phyloP scores from a whole-genome alignment of 1,284 basidiomycete genomes.

The Thelephora terrestris region DNA sequence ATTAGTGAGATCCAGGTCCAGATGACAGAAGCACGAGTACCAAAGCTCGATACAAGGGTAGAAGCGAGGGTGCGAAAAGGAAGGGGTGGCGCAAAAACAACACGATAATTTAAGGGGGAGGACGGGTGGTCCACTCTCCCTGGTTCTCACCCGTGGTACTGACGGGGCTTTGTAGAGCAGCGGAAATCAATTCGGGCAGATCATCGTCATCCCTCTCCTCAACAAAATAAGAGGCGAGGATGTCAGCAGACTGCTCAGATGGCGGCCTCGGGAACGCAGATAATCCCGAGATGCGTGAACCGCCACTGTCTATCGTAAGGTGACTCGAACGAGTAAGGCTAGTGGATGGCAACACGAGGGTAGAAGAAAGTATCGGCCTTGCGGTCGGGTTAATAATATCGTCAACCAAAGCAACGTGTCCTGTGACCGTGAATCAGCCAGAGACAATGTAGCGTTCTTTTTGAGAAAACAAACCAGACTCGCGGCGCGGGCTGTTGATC shows the following conservation, averaged over 20 bases:
- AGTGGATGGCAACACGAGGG: conserved; percentile 21
- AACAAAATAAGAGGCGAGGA: no score
- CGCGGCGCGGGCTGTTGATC: conserved; percentile 27
- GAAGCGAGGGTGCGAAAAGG: no score
- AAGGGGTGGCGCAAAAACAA: no score
- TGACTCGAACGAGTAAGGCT: conserved; percentile 49
- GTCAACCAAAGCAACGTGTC: conserved; percentile 1
- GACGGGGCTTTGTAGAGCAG: no score
- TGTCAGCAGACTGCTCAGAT: not conserved
- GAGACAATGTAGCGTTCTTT: conserved; percentile 13
- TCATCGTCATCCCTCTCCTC: no score
- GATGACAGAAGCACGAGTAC: no score
- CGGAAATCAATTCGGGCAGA: no score
- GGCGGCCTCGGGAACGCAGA: conserved; percentile 67
- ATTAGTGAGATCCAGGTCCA: no score
- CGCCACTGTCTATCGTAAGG: conserved; percentile 47
- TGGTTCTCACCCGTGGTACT: no score
- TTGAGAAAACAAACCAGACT: conserved; percentile 28
- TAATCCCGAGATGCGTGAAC: conserved; percentile 58
- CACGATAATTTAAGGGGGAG: no score
- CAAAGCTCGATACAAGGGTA: no score
- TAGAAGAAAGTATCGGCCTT: conserved; percentile 4
- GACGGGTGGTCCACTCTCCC: no score
- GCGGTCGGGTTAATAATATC: conserved; percentile 8
- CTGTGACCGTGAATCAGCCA: not conserved